Conservation (phyloP, 2,329 filamentous ascomycete species). For the Colletotrichum noveboracense region DNA sequence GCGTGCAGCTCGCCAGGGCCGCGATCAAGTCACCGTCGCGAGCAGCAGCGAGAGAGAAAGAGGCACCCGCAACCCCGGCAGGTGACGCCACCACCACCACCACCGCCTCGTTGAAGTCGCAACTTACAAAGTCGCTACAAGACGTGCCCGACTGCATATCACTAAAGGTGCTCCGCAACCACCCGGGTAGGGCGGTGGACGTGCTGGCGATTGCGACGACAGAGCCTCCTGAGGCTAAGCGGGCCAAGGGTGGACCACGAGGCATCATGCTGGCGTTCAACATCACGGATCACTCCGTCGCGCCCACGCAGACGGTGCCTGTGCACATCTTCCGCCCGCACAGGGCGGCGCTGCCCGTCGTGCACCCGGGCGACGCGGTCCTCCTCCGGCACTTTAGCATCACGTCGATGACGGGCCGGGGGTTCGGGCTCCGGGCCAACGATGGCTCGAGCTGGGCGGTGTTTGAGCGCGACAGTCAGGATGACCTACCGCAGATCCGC, state of each 20-base stretch:
- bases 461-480: slow-evolving; percentile 50
- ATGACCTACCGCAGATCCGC: slow-evolving; percentile 56
- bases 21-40: slow-evolving; percentile 34
- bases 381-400: slow-evolving; percentile 63
- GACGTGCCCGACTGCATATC: slow-evolving; percentile 57
- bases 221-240: slow-evolving; percentile 53
- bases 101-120: slow-evolving; percentile 41
- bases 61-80: background rate
- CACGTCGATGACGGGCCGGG: slow-evolving; percentile 56
- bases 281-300: slow-evolving; percentile 60
- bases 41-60: background rate
- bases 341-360: slow-evolving; percentile 58
- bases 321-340: slow-evolving; percentile 65
- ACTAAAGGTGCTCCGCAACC: slow-evolving; percentile 56
- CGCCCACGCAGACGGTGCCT: slow-evolving; percentile 54
- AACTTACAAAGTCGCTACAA: slow-evolving; percentile 51
- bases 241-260: slow-evolving; percentile 62
- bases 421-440: slow-evolving; percentile 60
- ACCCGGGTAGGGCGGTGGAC: slow-evolving; percentile 55
- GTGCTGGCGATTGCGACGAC: slow-evolving; percentile 60
- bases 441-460: slow-evolving; percentile 67
- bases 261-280: slow-evolving; percentile 66
- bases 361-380: slow-evolving; percentile 62
- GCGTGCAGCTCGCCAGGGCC: slow-evolving; percentile 33
- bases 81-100: background rate